Conservation (phyloP, 352 stramenopile genomes). For the Globisporangium rhizosaccharum region DNA sequence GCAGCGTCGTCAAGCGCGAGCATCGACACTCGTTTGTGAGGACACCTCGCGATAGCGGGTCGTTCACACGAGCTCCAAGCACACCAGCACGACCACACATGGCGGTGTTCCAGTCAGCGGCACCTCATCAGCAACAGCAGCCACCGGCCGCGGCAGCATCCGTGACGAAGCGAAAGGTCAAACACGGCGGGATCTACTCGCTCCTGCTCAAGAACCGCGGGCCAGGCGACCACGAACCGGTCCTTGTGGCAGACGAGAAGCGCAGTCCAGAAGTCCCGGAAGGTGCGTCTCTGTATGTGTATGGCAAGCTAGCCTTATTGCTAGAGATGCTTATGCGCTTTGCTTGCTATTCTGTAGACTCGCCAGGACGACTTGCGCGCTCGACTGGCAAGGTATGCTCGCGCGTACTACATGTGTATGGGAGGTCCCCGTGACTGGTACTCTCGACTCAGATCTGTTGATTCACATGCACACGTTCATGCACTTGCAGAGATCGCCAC, state of each 20-base stretch:
- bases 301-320: too few species aligned
- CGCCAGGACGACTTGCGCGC: background rate
- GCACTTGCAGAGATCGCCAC: background rate
- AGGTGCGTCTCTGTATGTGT: constrained; percentile 1
- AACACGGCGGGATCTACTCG: constrained; percentile 77
- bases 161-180: constrained; percentile 45
- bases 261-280: constrained; percentile 18
- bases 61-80: background rate
- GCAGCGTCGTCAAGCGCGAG: constrained; percentile 7
- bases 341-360: background rate
- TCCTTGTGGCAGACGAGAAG: constrained; percentile 48
- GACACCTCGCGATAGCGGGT: background rate
- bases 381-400: constrained; percentile 4
- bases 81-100: background rate
- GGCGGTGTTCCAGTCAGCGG: background rate
- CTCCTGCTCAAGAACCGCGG: constrained; percentile 61
- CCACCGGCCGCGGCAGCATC: constrained; percentile 3
- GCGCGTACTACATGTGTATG: background rate
- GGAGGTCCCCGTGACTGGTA: background rate
- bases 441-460: background rate
- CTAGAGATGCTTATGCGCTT: too few species aligned
- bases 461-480: background rate
- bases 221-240: constrained; percentile 32
- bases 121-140: constrained; percentile 1
- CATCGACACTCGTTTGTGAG: constrained; percentile 1